Evolutionary conservation across 306 rosid species (phyloP), one percentile per base, ranked within the genome.

Genomic region (Comarum palustre): DNA sequence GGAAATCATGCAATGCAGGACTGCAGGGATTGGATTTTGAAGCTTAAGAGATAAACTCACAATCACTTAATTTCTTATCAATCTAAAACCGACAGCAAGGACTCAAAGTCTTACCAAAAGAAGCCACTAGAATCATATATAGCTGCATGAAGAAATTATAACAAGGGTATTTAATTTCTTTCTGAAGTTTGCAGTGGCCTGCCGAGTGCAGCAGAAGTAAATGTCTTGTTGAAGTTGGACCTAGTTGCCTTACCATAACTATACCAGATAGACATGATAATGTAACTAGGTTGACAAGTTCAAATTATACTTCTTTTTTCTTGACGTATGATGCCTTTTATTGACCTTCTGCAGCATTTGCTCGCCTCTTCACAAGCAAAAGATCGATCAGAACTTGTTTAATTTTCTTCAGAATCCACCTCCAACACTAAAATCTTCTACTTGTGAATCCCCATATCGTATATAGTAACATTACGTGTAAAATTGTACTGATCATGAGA

Each of bases 61-160:
- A 27, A 38, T 58, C 55, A 58, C 42, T 27, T 31, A 25, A 43
- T 77, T 16, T 29, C 57, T n/a, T 62, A 55, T 51, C 54, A 38
- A 25, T 46, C 36, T 42, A 19, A 71, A 67, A 15, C 84, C 81
- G 81, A 67, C 81, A 76, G 42, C 14, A 20, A 36, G 79, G 41
- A 45, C 57, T 58, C 48, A 45, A 50, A 76, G 72, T 72, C 78
- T 31, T 34, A 42, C 41, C 41, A 42, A 32, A 42, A n/a, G 65
- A 76, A 74, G 20, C 34, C 48, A 50, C 32, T 47, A 32, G 22
- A 36, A 15, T 57, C 17, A 29, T 16, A 32, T 10, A 15, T 42
- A 11, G 11, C 5, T n/a, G n/a, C 52, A 25, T 16, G 15, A 17
- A 64, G 39, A 57, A 29, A 27, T 17, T 50, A 17, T 19, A 50